Base-by-base conservation (phyloP, 176 grass and related monocot genomes). In the Urochloa ruziziensis region DNA sequence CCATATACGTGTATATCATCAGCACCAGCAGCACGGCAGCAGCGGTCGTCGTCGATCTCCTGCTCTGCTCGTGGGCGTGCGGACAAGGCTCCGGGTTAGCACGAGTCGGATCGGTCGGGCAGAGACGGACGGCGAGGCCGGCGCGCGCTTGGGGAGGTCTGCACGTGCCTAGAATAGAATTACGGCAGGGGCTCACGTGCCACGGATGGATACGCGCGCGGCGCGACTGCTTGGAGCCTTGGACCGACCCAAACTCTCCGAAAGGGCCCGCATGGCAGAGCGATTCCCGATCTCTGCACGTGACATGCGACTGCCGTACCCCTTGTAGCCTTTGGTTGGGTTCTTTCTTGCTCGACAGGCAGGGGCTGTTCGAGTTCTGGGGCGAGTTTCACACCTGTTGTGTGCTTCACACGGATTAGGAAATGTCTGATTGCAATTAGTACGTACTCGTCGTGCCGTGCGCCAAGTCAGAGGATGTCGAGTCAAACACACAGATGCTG, bases 31-130 rank as follows among this genome's bases (percentile, higher is more conserved):
- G 12, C 3, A 1, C 12, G n/a, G n/a, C 39, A 13, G 39, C 37
- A 14, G 8, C 43, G 47, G 61, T 65, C 28, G 58, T 44, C 40
- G 68, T 46, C 35, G 12, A 27, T 16, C 66, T 25, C 35, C 73
- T 7, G 4, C 25, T 30, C 7, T 4, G 68, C 21, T 49, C 69
- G 16, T 14, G 75, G 18, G 27, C 76, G 48, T 46, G 42, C 27
- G 27, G 76, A 79, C 76, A 79, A 49, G 39, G 58, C 75, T 63
- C 58, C 27, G 17, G 25, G 57, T 46, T 78, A 78, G 58, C 75
- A 17, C 57, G 39, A 13, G 15, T 19, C 36, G 16, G 10, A 46
- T 24, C 18, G 4, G 29, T 0, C 24, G 6, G 40, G 40, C 10
- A 1, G 23, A 19, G 18, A n/a, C n/a, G n/a, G 51, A 53, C 44